A percentile compares a stretch with the other conserved stretches of the same genome.
Evolutionary conservation across 83 land plant genomes (phyloP).

Genomic region (Isoetes engelmannii): DNA sequence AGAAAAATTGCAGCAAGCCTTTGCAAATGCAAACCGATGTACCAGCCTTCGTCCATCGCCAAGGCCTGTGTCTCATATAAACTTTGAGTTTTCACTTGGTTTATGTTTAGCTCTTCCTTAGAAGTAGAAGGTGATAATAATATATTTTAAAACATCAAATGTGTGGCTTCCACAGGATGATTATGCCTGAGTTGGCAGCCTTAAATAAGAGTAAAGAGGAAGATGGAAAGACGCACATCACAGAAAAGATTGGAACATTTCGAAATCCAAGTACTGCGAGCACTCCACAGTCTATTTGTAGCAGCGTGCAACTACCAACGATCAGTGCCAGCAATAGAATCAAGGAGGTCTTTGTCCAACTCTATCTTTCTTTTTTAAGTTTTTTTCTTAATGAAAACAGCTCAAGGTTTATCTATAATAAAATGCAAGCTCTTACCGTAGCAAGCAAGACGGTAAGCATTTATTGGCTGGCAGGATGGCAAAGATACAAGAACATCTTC

Average conservation of each 20-base stretch:
- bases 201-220: constrained; percentile 19
- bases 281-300: constrained; percentile 32
- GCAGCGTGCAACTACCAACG: constrained; percentile 18
- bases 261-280: constrained; percentile 16
- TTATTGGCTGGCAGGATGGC: constrained; percentile 6
- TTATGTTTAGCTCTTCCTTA: not conserved
- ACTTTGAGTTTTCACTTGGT: not conserved
- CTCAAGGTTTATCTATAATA: not conserved
- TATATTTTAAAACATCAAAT: not conserved
- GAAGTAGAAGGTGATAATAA: not conserved
- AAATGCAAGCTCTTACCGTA: not conserved
- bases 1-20: constrained; percentile 39
- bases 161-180: constrained; percentile 18
- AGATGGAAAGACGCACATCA: constrained; percentile 10
- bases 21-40: constrained; percentile 26
- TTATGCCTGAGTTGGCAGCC: constrained; percentile 13
- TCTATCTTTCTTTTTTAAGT: not conserved
- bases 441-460: constrained; percentile 7
- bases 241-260: constrained; percentile 15
- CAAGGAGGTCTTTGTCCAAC: constrained; percentile 25
- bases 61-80: constrained; percentile 15
- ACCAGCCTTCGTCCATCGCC: constrained; percentile 35
- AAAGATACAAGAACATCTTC: constrained; percentile 21
- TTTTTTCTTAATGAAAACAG: not conserved
- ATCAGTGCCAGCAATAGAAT: constrained; percentile 13